Evolutionary conservation across 73 alveolate species (phyloP).

Genomic region (Paramecium caudatum): DNA sequence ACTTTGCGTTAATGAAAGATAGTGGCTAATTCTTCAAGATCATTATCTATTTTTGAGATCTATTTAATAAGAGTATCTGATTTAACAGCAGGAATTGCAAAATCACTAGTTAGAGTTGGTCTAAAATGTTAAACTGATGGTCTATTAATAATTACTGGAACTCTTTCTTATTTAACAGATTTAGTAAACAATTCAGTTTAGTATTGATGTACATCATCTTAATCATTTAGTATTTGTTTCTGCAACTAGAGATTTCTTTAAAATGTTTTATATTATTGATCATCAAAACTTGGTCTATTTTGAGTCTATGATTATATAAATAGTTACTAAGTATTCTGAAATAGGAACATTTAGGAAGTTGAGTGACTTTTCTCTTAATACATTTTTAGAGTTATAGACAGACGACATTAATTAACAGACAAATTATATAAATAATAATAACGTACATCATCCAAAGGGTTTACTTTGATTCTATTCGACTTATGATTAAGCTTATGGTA

Average conservation of each 20-base stretch:
- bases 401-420: constrained; percentile 36
- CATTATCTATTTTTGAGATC: background rate
- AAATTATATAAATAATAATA: background rate
- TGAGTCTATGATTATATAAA: background rate
- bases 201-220: constrained; percentile 27
- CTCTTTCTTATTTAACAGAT: constrained; percentile 22
- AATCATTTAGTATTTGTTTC: constrained; percentile 1
- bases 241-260: constrained; percentile 5
- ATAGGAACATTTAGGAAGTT: constrained; percentile 29
- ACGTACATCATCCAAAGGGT: constrained; percentile 5
- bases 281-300: background rate
- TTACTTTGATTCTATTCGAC: background rate
- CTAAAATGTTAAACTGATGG: background rate
- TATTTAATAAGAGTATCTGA: constrained; percentile 15
- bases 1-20: constrained; percentile 11
- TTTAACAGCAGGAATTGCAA: background rate
- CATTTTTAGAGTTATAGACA: constrained; percentile 6
- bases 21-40: background rate
- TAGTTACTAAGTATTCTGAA: background rate
- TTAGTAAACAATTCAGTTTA: background rate
- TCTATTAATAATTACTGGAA: background rate
- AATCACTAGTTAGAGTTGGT: constrained; percentile 32
- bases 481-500: constrained; percentile 7
- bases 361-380: background rate
- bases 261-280: constrained; percentile 13